These are phyloP conservation scores for Escovopsis sp. DNA, from an alignment of 2,329 filamentous ascomycete genomes.

Conservation along the genomic window DNA sequence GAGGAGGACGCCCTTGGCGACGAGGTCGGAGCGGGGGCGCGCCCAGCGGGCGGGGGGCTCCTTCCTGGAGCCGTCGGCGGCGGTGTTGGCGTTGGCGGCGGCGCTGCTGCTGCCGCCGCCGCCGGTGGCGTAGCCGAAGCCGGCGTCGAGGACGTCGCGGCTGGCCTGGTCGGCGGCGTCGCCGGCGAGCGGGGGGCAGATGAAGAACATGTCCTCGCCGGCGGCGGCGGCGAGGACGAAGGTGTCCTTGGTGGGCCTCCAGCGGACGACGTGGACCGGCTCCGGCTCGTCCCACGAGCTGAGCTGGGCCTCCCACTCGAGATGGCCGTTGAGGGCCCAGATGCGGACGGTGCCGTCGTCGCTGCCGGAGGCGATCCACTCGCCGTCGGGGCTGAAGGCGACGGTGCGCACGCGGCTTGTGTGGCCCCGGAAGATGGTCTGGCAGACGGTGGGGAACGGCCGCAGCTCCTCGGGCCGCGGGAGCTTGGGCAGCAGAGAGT, in stretches of 20 bases:
- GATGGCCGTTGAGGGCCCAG: constrained; percentile 81
- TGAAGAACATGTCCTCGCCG: constrained; percentile 74
- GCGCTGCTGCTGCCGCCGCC: constrained; percentile 27
- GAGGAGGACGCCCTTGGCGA: constrained; percentile 65
- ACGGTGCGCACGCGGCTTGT: constrained; percentile 76
- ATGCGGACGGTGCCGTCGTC: constrained; percentile 87
- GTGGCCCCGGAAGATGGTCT: constrained; percentile 78
- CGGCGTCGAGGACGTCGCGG: constrained; percentile 64
- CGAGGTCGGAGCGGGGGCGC: constrained; percentile 57
- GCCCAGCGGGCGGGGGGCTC: constrained; percentile 70
- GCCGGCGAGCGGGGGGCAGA: constrained; percentile 60
- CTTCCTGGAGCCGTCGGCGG: constrained; percentile 47
- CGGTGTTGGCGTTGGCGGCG: constrained; percentile 18
- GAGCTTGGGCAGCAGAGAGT: constrained; percentile 80
- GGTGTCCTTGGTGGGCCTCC: constrained; percentile 72
- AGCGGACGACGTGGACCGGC: constrained; percentile 72
- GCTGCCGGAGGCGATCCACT: constrained; percentile 80
- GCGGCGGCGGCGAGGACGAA: constrained; percentile 71
- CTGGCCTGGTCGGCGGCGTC: constrained; percentile 61
- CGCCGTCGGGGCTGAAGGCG: constrained; percentile 70
- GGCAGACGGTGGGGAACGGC: constrained; percentile 84
- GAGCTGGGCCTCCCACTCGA: constrained; percentile 73
- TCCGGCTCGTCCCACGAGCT: constrained; percentile 46
- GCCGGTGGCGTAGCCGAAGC: constrained; percentile 83
- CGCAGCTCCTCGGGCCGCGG: constrained; percentile 86